Evolutionary conservation across 208 protist genomes (phyloP), one percentile per base, ranked within the genome.

Genomic region (Crithidia bombi): DNA sequence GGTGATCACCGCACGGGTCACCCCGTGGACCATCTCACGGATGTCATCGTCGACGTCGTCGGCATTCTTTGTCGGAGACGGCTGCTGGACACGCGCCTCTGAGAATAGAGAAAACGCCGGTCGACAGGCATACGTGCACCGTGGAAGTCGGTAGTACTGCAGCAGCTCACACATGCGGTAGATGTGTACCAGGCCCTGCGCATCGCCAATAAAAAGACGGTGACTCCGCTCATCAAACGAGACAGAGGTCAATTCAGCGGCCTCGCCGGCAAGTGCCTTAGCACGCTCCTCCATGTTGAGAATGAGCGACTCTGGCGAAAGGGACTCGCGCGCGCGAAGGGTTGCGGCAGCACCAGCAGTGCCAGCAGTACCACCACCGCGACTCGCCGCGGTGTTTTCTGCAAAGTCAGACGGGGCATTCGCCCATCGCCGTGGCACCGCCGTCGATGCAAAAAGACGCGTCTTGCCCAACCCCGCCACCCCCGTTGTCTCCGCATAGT

Each of bases 191-290:
- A 75, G 65, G 17, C 89, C 89, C 6, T 75, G 58, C 26, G 57
- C 52, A 65, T 89, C 78, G 2, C 80, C 86, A n/a, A 90, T 54
- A 65, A 90, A 92, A n/a, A 94, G 78, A 49, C 71, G 75, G 55
- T 94, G 86, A 12, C 73, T 66, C 1, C 65, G 47, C 7, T 74
- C 69, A 61, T 94, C 82, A 72, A 78, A 91, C 19, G 81, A 52
- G n/a, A 87, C 65, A 9, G 65, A 46, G 19, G 84, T 83, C 41
- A 88, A 69, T 19, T 79, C 82, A 17, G 15, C 7, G 11, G n/a
- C 44, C 10, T 63, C 62, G 33, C 30, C 62, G 36, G 28, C 11
- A 5, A 54, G n/a, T 1, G 59, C 47, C 36, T 33, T 55, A 25
- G 50, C n/a, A 2, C 44, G 46, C 46, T 26, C 61, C 23, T 19